Base-by-base conservation (phyloP, 129 eudicot species). In the Gnaphalium uliginosum region DNA sequence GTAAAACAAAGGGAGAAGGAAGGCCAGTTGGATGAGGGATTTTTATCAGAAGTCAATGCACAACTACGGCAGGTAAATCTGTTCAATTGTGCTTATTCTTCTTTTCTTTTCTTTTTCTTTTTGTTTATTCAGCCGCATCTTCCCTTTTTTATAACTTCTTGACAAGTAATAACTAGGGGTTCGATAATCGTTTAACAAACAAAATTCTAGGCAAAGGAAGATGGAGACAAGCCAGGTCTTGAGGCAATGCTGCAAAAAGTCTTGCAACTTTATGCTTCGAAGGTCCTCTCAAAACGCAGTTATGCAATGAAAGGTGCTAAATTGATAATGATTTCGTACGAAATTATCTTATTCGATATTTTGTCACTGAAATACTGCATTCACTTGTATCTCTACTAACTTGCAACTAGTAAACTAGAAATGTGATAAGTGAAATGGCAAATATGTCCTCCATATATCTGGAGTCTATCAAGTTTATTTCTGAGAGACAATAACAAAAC, bases 161-260 rank as follows among this genome's bases (percentile, higher is more conserved):
- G 56, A 51, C 27, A 53, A 9, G 39, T 54, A 76, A 1, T 11
- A 62, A 15, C 35, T 9, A 54, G n/a, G 6, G 13, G 37, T 10
- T 24, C 35, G 5, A 39, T 22, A n/a, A 76, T 60, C 66, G 70
- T 46, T 72, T 50, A 41, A 37, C 48, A 67, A 29, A 41, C 48
- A 64, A 80, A 46, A 32, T 67, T 86, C 82, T 88, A 94, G 99
- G 97, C 96, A 50, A 94, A 89, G 83, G 90, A 89, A 89, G 99
- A 91, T 70, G 89, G 82, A 71, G 99, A 94, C 83, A 94, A 94
- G 76, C 99, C 99, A 39, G 99, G 99, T 78, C 92, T 94, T 23
- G 96, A 87, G 79, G 99, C 99, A 56, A 94, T 94, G 99, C 76
- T 91, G 81, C 97, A 94, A 83, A 94, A 94, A 78, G 97, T 91